Evolutionary conservation across 2,329 filamentous ascomycete genomes (phyloP).

Genomic region (Didymosphaeria variabile): DNA sequence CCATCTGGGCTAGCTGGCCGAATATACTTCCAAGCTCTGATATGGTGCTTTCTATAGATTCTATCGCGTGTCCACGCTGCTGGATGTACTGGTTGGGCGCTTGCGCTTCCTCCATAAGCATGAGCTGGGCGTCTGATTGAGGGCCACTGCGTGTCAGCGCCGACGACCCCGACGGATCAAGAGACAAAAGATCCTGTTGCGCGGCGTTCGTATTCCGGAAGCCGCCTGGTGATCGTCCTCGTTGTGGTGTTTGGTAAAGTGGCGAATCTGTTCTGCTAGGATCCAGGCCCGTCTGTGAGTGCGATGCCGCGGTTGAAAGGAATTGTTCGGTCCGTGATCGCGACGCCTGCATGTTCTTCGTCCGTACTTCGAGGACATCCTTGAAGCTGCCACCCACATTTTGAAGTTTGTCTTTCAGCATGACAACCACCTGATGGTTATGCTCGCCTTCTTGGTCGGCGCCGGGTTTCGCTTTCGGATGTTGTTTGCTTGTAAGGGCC

Average conservation of each 20-base stretch:
- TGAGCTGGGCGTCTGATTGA: conserved; percentile 82
- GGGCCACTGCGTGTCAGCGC: conserved; percentile 57
- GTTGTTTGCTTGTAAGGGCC: conserved; percentile 76
- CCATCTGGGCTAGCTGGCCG: conserved; percentile 94
- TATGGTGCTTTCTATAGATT: conserved; percentile 96
- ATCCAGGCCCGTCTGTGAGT: conserved; percentile 68
- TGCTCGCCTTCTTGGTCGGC: conserved; percentile 88
- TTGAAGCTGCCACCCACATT: conserved; percentile 97
- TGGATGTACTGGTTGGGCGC: conserved; percentile 89
- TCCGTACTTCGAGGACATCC: conserved; percentile 93
- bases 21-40: conserved; percentile 91
- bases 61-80: conserved; percentile 92
- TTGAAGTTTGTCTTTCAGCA: conserved; percentile 89
- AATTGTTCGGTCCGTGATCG: conserved; percentile 95
- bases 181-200: conserved; percentile 75
- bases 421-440: conserved; percentile 94
- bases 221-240: conserved; percentile 65
- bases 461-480: conserved; percentile 65
- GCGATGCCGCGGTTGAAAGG: conserved; percentile 85
- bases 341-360: conserved; percentile 97
- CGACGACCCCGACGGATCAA: conserved; percentile 72
- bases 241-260: conserved; percentile 80
- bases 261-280: conserved; percentile 82
- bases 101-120: conserved; percentile 90
- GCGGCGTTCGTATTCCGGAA: conserved; percentile 57